Base-by-base conservation (phyloP, 2,329 filamentous ascomycete species). In the Fusarium agapanthi region DNA sequence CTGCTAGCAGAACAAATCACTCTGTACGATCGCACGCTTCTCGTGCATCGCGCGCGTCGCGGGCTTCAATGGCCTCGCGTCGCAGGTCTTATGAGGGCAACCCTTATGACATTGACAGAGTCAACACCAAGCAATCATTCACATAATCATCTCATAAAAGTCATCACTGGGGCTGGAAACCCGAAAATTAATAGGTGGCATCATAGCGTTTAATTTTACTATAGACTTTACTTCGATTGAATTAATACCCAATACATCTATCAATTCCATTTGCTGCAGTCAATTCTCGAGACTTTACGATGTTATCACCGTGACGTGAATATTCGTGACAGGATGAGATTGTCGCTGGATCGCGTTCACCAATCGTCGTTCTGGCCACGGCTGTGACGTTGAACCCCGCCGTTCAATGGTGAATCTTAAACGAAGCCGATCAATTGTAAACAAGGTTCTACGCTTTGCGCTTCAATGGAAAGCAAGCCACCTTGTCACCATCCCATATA, bases 101-200 rank as follows among this genome's bases (percentile, higher is more conserved):
- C 43, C 71, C 71, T 16, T 73, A 73, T 41, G 67, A 73, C 14
- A 73, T 73, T 26, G 71, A 73, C n/a, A 45, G 71, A 7, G 71
- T 73, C 58, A 73, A 73, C 44, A 73, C 71, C 28, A 71, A 56
- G 35, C 70, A 71, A 20, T 73, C 71, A 30, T 73, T 73, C 44
- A 71, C 70, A 47, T 73, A 44, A 65, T 56, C 16, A 38, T 55
- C 14, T 26, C 13, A 35, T 44, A 71, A 69, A 69, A 72, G 40
- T 65, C 44, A 37, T 32, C 13, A 47, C 24, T 38, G 41, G 59
- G 64, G 38, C 60, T 43, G 47, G 53, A 58, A 59, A 51, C 59
- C 53, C 41, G 12, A 44, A 69, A 50, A 51, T 51, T 26, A 37
- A 55, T 47, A 55, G 22, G 47, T 61, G 37, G 60, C 65, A 48